Base-by-base conservation (phyloP, 441 rosid species). In the Theobroma grandiflorum region DNA sequence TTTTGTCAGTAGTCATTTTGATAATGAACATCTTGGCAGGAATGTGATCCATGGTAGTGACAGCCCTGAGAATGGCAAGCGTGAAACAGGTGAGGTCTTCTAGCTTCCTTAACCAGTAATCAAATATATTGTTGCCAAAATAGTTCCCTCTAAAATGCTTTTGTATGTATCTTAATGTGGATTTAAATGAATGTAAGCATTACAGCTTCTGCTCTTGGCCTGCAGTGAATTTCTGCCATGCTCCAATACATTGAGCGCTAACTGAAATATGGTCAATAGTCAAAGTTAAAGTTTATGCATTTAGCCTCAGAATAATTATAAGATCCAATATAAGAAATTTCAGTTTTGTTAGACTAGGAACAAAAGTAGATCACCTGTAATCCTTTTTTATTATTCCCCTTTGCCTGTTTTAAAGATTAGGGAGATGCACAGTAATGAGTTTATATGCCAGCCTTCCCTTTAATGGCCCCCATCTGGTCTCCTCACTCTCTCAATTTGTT, bases 31-130 rank as follows among this genome's bases (percentile, higher is more conserved):
- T 71, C 67, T 87, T 68, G 62, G 78, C 95, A 96, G 99, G 90
- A 96, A 94, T 80, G 93, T 92, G 42, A 86, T 96, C 69, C 99
- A 96, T 84, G 99, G 99, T 62, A 96, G 99, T 83, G 98, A 94
- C 83, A 94, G 98, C 87, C 97, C 97, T 80, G 98, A 94, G 65
- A 96, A 96, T 80, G 98, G 98, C 81, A 85, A 89, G 86, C 98
- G 98, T 74, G 98, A 94, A 89, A 86, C 91, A 72, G 98, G 99
- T 92, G 84, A 81, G 84, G 10, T 9, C 63, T 62, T 57, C 26
- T 15, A 43, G 40, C 33, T 52, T 18, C 10, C 40, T 18, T 8
- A 61, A 47, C 62, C 18, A 15, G 33, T 37, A n/a, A 37, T 18
- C 35, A 53, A 53, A 3, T 40, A 52, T 72, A 37, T 37, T 55